Evolutionary conservation across 495 filamentous ascomycete species (phyloP), one percentile per base, ranked within the genome.

Genomic region (Lentithecium fluviatile): DNA sequence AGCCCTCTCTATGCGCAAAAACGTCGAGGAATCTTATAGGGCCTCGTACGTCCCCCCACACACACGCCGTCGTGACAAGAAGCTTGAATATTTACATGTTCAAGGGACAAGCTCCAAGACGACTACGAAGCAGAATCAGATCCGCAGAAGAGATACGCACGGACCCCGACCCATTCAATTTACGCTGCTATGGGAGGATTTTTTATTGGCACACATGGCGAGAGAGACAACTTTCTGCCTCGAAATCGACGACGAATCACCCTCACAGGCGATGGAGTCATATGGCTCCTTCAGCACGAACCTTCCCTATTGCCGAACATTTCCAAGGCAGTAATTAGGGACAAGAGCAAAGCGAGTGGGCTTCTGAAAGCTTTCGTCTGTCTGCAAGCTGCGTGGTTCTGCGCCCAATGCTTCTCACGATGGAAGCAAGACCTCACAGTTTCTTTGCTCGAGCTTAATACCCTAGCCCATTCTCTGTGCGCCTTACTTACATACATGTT

Each of bases 111-210:
- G n/a, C n/a, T n/a, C n/a, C n/a, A n/a, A n/a, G n/a, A n/a, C n/a
- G n/a, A n/a, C n/a, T n/a, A n/a, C n/a, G 17, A 7, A 50, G 13
- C 3, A 5, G 46, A 50, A 12, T 24, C 46, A 26, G 6, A 50
- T 12, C 7, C 21, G 2, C 21, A 5, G 21, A 50, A 23, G n/a
- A 17, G 46, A 6, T 23, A 50, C n/a, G 5, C 17, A 50, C 26
- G 21, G 46, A 50, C 46, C 13, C 13, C n/a, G 7, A n/a, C 23
- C 8, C 46, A 50, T 25, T 23, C 8, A 6, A 12, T 23, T n/a
- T 50, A 23, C 26, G 46, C 24, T 3, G 23, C 46, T 8, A 50
- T 50, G 46, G 46, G 46, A 8, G 46, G 21, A 20, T 50, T 50
- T 23, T 8, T 12, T 50, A 24, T 25, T 12, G 21, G 26, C 21